Evolutionary conservation across 2,329 filamentous ascomycete species (phyloP), one percentile per base, ranked within the genome.

Genomic region (Pestalotiopsis sp.): DNA sequence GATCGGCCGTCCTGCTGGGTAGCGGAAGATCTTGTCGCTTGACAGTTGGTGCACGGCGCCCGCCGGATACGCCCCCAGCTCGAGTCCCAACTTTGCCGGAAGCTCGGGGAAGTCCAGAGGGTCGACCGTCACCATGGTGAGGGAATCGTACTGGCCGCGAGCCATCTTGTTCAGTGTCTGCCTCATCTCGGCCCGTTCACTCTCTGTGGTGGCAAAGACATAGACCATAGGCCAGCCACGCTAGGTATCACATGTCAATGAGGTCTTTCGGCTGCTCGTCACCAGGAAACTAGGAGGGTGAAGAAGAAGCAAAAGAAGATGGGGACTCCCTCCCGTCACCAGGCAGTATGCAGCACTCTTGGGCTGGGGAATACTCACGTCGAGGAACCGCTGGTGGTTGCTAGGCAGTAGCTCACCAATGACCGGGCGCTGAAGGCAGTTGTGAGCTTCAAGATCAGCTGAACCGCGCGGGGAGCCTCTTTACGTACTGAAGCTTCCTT

Each of bases 221-320:
- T 81, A 82, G 58, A 82, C 74, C 71, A 82, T 81, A 5, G 80
- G 76, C 76, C 76, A 79, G 23, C 75, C 78, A 58, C 77, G 78
- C 75, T 57, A 65, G 20, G n/a, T 61, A 14, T 23, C 45, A 23
- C 14, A 59, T 36, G 23, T n/a, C 14, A 9, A 14, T 25, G 17
- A 20, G 39, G n/a, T 9, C 12, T 25, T 2, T 65, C n/a, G 27
- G 41, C 12, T 17, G 14, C 45, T 52, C 14, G 45, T 25, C 56
- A 7, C 20, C 12, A 25, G 56, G 12, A 25, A 59, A 0, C 4
- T 13, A 59, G 56, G 3, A 23, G 56, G 17, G 56, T 2, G 31
- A 36, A 36, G 31, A 36, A 9, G 31, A 36, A 36, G 31, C 9
- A 36, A 6, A 36, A 9, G 7, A 36, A 36, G 7, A 36, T 36